Base-by-base conservation (phyloP, 2,329 filamentous ascomycete species). In the Cordyceps farinosa region DNA sequence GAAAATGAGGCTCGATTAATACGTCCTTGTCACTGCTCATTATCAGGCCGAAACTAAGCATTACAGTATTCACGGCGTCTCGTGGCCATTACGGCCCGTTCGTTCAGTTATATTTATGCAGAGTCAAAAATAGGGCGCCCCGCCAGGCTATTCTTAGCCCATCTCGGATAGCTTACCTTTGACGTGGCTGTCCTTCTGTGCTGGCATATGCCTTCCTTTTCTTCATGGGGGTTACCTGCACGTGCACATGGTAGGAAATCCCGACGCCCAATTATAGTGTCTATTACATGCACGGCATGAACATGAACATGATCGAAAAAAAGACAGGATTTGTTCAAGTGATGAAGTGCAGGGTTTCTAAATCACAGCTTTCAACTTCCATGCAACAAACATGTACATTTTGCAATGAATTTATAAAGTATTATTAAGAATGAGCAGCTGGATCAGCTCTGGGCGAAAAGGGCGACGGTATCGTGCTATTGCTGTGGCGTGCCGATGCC, bases 131-230 rank as follows among this genome's bases (percentile, higher is more conserved):
- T 22, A 32, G 22, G 27, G 52, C 9, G 53, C 27, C 53, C 38
- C 30, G 29, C n/a, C 22, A 22, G 13, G 38, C 53, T 56, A 56
- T 56, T 56, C 53, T 56, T 56, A 45, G 53, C 32, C 22, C 34
- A 34, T 44, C 34, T 36, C 51, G n/a, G 29, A 29, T 13, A 29
- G 29, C 29, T 40, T 36, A 32, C 27, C 51, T n/a, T 34, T 32
- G 40, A 44, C 40, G 53, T 56, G 36, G 52, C 52, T 22, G 15
- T 54, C 22, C n/a, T 22, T 51, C 13, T 29, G 10, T 17, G 52
- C 11, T 53, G 22, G 32, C 32, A 53, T 5, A 15, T 48, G 45
- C 6, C n/a, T 40, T 48, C 22, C 44, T 48, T 30, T n/a, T 30
- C 27, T 48, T 27, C 9, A 47, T 47, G 44, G n/a, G 11, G 44